These are phyloP conservation scores for Monilinia vaccinii-corymbosi DNA, from an alignment of 2,329 filamentous ascomycete species.

Conservation along the genomic window DNA sequence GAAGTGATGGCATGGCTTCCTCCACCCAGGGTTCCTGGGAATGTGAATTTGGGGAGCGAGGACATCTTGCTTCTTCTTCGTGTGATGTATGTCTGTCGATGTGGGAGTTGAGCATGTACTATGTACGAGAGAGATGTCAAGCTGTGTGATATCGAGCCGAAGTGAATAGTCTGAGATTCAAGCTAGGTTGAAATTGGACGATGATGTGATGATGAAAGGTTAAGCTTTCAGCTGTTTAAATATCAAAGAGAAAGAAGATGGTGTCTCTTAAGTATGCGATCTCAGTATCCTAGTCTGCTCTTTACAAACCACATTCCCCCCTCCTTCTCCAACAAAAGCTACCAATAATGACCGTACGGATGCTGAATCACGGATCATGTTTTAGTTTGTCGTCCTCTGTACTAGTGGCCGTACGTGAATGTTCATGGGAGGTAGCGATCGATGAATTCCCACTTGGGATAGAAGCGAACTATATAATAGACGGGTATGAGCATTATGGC, in stretches of 20 bases:
- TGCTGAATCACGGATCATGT: background rate
- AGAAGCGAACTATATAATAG: background rate
- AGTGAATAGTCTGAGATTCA: no score
- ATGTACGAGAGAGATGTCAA: no score
- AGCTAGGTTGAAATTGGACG: no score
- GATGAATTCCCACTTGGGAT: no score
- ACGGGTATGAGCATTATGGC: background rate
- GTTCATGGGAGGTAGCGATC: background rate
- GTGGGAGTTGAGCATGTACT: no score
- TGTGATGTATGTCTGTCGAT: background rate
- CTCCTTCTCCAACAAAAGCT: no score
- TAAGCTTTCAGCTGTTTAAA: no score
- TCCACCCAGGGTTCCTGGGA: background rate
- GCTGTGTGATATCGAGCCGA: no score
- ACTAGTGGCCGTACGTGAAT: background rate
- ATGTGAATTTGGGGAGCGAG: background rate
- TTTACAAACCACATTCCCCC: background rate
- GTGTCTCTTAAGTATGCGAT: background rate
- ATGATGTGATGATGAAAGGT: no score
- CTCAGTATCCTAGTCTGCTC: background rate
- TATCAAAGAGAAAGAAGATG: no score
- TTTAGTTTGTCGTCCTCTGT: background rate
- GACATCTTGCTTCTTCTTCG: background rate
- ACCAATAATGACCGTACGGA: background rate
- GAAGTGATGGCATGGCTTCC: background rate